Evolutionary conservation across 2,329 filamentous ascomycete genomes (phyloP).

Genomic region (Ophiostoma sp.): DNA sequence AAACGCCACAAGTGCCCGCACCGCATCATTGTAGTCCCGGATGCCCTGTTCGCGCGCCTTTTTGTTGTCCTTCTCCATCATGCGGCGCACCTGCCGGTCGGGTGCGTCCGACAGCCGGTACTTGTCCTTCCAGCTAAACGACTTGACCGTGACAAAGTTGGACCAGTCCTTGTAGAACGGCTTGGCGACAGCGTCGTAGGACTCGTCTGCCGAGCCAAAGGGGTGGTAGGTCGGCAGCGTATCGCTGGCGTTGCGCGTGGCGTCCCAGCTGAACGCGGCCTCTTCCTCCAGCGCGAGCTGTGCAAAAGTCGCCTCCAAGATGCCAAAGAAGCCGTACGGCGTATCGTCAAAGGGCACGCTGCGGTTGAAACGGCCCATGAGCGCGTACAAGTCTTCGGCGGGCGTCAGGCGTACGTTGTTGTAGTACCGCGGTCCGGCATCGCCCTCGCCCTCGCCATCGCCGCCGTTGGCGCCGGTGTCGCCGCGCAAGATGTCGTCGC

Average conservation of each 20-base stretch:
- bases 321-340: conserved; percentile 78
- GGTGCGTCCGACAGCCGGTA: conserved; percentile 81
- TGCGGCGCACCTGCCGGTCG: conserved; percentile 75
- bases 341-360: conserved; percentile 76
- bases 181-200: conserved; percentile 70
- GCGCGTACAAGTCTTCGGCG: conserved; percentile 67
- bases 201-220: conserved; percentile 72
- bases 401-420: conserved; percentile 71
- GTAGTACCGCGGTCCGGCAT: conserved; percentile 39
- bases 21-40: conserved; percentile 87
- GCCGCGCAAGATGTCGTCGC: conserved; percentile 66
- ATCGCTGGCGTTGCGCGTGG: conserved; percentile 41
- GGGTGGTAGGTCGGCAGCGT: conserved; percentile 56
- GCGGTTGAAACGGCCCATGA: conserved; percentile 72
- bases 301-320: conserved; percentile 69
- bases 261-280: conserved; percentile 65
- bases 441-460: conserved; percentile 34
- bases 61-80: conserved; percentile 98
- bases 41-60: conserved; percentile 74
- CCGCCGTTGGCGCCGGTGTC: conserved; percentile 38
- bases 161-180: conserved; percentile 78
- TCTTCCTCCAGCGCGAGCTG: conserved; percentile 76
- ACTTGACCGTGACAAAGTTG: conserved; percentile 76
- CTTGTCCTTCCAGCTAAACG: conserved; percentile 83
- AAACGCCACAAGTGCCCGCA: conserved; percentile 79